Conservation (phyloP, 441 rosid species). For the Populus hybrid region DNA sequence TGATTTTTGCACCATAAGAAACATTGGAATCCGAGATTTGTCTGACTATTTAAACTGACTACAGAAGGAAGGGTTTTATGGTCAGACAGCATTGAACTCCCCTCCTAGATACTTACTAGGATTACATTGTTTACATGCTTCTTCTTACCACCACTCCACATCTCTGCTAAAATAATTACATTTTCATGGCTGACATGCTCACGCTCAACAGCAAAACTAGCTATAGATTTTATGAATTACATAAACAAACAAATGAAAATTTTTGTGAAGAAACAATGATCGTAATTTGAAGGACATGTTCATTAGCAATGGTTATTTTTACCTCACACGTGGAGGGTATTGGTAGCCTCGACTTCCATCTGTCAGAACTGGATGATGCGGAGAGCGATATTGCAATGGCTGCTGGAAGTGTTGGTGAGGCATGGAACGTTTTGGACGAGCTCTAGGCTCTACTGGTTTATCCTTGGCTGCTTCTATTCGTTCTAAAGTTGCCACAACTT, state of each 20-base stretch:
- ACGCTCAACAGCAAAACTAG: constrained; percentile 4
- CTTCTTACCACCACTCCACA: background rate
- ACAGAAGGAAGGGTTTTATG: background rate
- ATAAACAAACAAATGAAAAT: background rate
- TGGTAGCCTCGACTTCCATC: constrained; percentile 28
- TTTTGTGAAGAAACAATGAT: background rate
- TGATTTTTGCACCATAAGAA: background rate
- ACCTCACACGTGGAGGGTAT: constrained; percentile 25
- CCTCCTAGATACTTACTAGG: background rate
- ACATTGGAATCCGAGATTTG: background rate
- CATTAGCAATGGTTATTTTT: background rate
- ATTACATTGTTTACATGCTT: background rate
- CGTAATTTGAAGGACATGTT: background rate
- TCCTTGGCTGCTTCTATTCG: constrained; percentile 38
- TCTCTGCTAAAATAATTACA: constrained; percentile 1
- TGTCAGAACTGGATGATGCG: constrained; percentile 41
- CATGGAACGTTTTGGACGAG: constrained; percentile 16
- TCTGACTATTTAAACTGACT: background rate
- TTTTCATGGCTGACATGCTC: background rate
- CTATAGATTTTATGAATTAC: background rate
- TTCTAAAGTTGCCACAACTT: constrained; percentile 59
- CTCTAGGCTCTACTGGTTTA: constrained; percentile 39
- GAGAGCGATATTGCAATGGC: constrained; percentile 47
- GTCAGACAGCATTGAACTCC: background rate
- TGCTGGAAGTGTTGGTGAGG: constrained; percentile 36